Percentiles rank a stretch among this genome's conserved stretches.
phyloP scores from a whole-genome alignment of 192 early-diverging fungal genomes.

The Coemansia erecta region DNA sequence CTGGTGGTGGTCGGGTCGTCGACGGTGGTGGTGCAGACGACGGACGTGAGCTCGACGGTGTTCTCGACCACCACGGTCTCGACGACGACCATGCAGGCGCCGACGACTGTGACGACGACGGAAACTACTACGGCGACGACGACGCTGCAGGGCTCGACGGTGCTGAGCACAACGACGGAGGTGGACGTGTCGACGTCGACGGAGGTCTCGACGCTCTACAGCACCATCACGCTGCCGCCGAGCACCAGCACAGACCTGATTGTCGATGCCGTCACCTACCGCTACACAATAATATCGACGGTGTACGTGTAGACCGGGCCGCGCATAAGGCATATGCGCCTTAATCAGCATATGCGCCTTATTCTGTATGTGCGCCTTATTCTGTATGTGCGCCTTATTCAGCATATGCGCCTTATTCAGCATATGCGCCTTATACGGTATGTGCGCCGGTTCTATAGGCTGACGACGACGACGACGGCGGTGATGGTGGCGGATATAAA shows the following conservation, averaged over 20 bases:
- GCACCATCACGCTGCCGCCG: neutral
- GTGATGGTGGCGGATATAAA: neutral
- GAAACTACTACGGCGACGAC: constrained; percentile 5
- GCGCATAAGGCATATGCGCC: neutral
- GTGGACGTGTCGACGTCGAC: constrained; percentile 3
- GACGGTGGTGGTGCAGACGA: neutral
- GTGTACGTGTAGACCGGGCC: neutral
- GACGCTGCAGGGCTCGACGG: neutral
- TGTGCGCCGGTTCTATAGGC: too few species aligned
- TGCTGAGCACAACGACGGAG: neutral
- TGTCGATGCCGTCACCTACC: neutral
- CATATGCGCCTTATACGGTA: too few species aligned
- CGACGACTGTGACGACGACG: constrained; percentile 5
- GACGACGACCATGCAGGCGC: neutral
- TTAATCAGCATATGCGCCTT: neutral
- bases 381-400: too few species aligned
- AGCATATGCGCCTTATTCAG: neutral
- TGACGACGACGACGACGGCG: too few species aligned
- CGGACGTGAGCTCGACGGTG: neutral
- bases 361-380: too few species aligned
- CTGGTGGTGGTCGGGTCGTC: too few species aligned
- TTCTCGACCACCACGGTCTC: neutral
- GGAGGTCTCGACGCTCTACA: constrained; percentile 10
- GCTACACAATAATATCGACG: too few species aligned
- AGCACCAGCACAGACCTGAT: neutral